phyloP scores from a whole-genome alignment of 2,329 filamentous ascomycete genomes.

The Dendrostoma leiphaemia region DNA sequence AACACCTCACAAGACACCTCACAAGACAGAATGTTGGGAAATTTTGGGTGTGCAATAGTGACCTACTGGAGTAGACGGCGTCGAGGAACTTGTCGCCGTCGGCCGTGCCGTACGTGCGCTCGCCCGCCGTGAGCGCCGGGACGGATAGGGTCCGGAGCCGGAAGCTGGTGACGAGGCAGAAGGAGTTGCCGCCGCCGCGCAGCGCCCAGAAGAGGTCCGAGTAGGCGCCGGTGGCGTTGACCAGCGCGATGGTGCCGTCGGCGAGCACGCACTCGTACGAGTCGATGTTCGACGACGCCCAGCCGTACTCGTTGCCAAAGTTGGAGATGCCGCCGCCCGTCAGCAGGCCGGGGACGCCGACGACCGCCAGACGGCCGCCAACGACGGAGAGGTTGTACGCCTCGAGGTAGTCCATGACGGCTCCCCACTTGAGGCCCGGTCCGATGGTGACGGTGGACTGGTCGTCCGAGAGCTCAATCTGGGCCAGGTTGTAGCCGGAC shows the following conservation, averaged over 20 bases:
- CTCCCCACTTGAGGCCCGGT: slow-evolving; percentile 29
- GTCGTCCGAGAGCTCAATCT: slow-evolving; percentile 28
- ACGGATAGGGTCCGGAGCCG: slow-evolving; percentile 22
- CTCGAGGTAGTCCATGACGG: slow-evolving; percentile 27
- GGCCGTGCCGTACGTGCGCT: slow-evolving; percentile 1
- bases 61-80: slow-evolving; percentile 3
- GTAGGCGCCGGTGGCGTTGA: slow-evolving; percentile 22
- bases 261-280: slow-evolving; percentile 22
- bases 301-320: slow-evolving; percentile 16
- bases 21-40: no score
- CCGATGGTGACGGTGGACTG: slow-evolving; percentile 28
- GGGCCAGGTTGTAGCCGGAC: slow-evolving; percentile 32
- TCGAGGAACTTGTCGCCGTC: slow-evolving; percentile 11
- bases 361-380: slow-evolving; percentile 27
- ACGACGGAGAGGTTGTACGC: slow-evolving; percentile 24
- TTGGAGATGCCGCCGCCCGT: slow-evolving; percentile 33
- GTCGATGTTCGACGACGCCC: background rate
- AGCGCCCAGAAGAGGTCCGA: slow-evolving; percentile 29
- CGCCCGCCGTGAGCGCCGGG: background rate
- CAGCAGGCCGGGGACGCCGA: slow-evolving; percentile 29
- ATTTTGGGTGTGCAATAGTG: no score
- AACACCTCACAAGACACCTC: no score
- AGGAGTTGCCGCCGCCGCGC: slow-evolving; percentile 26
- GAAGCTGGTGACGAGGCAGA: slow-evolving; percentile 31
- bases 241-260: slow-evolving; percentile 24